Evolutionary conservation across 2,329 filamentous ascomycete species (phyloP).

Genomic region (Colletotrichum chrysophilum): DNA sequence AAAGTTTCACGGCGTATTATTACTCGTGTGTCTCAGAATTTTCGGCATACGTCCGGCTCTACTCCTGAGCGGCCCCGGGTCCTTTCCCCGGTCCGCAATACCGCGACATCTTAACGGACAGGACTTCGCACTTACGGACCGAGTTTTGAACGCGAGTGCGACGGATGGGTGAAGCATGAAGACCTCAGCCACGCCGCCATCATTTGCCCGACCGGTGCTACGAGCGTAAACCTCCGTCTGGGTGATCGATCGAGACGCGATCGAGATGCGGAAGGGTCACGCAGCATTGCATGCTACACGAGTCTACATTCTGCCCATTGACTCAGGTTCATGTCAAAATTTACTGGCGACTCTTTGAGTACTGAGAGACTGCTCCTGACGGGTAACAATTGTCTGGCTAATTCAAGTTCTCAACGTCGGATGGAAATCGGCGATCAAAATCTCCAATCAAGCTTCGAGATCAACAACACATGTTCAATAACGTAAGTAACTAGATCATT

Average conservation of each 20-base stretch:
- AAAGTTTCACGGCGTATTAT: background rate
- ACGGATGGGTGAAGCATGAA: background rate
- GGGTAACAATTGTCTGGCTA: background rate
- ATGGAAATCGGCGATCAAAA: background rate
- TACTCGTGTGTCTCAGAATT: background rate
- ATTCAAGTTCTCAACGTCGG: background rate
- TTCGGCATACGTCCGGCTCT: background rate
- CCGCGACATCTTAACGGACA: background rate
- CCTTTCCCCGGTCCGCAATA: background rate
- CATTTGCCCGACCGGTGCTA: background rate
- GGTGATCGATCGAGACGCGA: background rate
- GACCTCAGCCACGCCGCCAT: background rate
- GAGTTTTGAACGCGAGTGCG: background rate
- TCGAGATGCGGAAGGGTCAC: background rate
- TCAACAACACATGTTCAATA: background rate
- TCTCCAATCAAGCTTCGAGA: background rate
- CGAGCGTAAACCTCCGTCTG: background rate
- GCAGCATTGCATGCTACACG: background rate
- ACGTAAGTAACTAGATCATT: background rate
- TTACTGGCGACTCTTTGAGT: background rate
- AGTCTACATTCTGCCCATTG: background rate
- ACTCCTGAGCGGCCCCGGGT: background rate
- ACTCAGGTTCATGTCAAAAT: background rate
- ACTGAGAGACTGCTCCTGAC: accelerated
- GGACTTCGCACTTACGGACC: background rate